These are phyloP conservation scores for Monascus purpureus DNA, from an alignment of 495 filamentous ascomycete species.

Conservation along the genomic window DNA sequence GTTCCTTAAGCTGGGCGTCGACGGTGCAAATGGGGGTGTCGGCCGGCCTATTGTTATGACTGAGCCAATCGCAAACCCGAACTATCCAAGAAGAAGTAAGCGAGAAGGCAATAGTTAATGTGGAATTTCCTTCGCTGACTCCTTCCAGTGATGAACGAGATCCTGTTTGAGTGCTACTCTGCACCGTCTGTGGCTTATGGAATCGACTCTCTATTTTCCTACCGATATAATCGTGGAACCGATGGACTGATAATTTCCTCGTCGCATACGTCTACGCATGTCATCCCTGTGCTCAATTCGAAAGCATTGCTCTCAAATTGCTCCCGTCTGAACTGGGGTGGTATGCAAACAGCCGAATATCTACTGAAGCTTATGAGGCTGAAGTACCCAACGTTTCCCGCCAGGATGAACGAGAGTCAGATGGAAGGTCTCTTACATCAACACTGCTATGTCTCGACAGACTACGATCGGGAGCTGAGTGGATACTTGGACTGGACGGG, in stretches of 20 bases:
- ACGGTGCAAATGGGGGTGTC: constrained; percentile 55
- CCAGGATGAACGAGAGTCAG: constrained; percentile 71
- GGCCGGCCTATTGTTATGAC: constrained; percentile 90
- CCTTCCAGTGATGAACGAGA: constrained; percentile 77
- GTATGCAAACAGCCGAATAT: constrained; percentile 78
- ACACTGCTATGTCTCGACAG: constrained; percentile 77
- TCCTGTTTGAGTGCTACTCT: constrained; percentile 87
- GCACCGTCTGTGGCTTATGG: constrained; percentile 82
- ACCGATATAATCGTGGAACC: constrained; percentile 77
- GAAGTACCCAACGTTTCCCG: constrained; percentile 86
- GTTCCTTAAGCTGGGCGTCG: constrained; percentile 83
- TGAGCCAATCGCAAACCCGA: constrained; percentile 79
- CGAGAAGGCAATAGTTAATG: constrained; percentile 1
- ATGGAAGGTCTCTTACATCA: constrained; percentile 75
- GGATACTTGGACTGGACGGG: constrained; percentile 75
- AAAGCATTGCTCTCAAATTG: constrained; percentile 73
- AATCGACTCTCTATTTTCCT: constrained; percentile 92
- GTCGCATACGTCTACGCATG: constrained; percentile 82
- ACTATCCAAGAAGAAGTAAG: constrained; percentile 74
- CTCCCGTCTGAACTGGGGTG: constrained; percentile 88
- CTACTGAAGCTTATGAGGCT: constrained; percentile 74
- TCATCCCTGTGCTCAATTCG: constrained; percentile 82
- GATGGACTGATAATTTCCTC: constrained; percentile 84
- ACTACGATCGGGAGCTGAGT: constrained; percentile 65
- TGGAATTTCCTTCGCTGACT: constrained; percentile 6